Base-by-base conservation (phyloP, 129 eudicot species). In the Apium graveolens region DNA sequence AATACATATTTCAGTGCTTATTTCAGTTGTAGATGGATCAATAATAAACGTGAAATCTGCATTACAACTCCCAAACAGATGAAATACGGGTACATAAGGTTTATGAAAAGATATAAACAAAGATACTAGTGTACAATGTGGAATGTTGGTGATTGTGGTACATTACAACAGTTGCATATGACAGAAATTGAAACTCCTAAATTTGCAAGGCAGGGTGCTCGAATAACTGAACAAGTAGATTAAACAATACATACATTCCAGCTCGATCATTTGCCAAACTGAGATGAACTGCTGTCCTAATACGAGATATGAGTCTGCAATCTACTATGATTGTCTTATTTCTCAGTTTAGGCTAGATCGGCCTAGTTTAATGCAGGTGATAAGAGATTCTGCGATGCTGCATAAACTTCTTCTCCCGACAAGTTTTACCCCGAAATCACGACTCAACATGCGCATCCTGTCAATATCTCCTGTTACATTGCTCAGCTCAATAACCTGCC, bases 401-500 rank as follows among this genome's bases (percentile, higher is more conserved):
- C 81, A 76, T 34, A 89, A 79, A 48, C 74, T 60, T 55, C 79
- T 81, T 77, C 85, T 85, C 5, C 91, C 91, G 6, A 89, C 87
- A 84, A 89, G 80, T 63, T 62, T 76, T 57, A 83, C 82, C 70
- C 78, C 73, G 65, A 83, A 85, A 46, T 78, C 71, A 27, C 81
- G 73, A 78, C 83, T 83, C 74, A 87, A 76, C 73, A 55, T 48
- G 57, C 79, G 66, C 45, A 87, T 73, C 82, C 89, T 83, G 77
- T 85, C 85, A 26, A 75, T 75, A 81, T 89, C 89, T 29, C 85
- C 86, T 32, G 75, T 81, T 42, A 81, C 57, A 69, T 83, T 71
- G 72, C 78, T 87, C 65, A 89, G 80, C 71, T 87, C 91, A 70
- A 72, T 51, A 26, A 78, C 86, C 78, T 85, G 86, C 81, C 31